A percentile compares a stretch with the other conserved stretches of the same genome.
These are phyloP conservation scores for Nepenthes mirabilis DNA, from an alignment of 148 eudicot species.

Conservation along the genomic window DNA sequence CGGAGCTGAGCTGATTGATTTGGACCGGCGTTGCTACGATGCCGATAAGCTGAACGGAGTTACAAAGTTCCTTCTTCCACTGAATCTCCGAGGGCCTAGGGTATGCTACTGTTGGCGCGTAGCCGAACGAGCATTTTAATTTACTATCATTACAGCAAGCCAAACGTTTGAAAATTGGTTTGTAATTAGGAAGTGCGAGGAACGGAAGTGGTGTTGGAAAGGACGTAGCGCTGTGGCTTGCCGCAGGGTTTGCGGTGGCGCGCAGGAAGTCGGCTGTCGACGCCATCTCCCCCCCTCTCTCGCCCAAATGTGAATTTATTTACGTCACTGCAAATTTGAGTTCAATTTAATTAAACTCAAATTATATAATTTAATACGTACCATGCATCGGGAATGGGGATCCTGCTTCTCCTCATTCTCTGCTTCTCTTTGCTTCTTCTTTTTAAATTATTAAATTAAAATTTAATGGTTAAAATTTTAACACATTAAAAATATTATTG, in stretches of 20 bases:
- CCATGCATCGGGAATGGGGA: too few species aligned
- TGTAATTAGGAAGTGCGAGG: conserved; percentile 6
- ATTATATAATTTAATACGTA: too few species aligned
- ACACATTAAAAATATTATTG: too few species aligned
- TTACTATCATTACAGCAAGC: conserved; percentile 11
- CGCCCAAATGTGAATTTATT: too few species aligned
- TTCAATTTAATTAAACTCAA: too few species aligned
- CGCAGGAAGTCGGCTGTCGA: background rate
- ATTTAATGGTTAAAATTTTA: too few species aligned
- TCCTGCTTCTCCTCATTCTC: too few species aligned
- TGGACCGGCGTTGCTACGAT: conserved; percentile 49
- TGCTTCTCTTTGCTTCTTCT: too few species aligned
- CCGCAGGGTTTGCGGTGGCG: conserved; percentile 6
- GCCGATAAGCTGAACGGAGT: conserved; percentile 66
- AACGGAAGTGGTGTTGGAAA: conserved; percentile 3
- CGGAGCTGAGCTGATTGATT: conserved; percentile 44
- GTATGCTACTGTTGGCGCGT: conserved; percentile 14
- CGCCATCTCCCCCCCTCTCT: too few species aligned
- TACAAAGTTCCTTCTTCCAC: conserved; percentile 79
- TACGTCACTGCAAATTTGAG: too few species aligned
- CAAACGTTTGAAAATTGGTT: conserved; percentile 22
- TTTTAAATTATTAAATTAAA: too few species aligned
- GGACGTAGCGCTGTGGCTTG: background rate
- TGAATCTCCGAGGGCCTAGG: conserved; percentile 51
- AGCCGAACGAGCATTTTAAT: conserved; percentile 20